Base-by-base conservation (phyloP, 2,329 filamentous ascomycete species). In the Penicillium frequentans region DNA sequence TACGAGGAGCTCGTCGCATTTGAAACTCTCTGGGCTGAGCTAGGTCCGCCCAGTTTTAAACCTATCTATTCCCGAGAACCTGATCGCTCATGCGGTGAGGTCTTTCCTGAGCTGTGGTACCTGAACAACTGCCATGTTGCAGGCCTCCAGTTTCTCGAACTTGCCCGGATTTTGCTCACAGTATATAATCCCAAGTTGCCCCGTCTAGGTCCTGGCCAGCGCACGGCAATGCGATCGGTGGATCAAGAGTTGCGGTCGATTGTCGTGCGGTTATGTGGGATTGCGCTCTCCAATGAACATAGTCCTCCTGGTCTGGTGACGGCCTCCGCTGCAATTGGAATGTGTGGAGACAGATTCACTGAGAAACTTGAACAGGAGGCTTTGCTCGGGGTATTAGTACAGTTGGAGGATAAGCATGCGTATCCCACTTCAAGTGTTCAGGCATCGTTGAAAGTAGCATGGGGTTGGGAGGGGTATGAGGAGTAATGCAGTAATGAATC, bases 71-170 rank as follows among this genome's bases (percentile, higher is more conserved):
- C 77, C 43, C 70, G 73, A 14, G 77, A 78, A 24, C 66, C 74
- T 2, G 65, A 73, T 31, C 67, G 63, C 2, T 68, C 63, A 6
- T 68, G 64, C 0, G 70, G 72, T 0, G 72, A 77, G 29, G 73
- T 79, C 1, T 88, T 88, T 60, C 85, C 85, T 0, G 79, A 84
- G 49, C 76, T 86, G 2, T 83, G 82, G 74, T 84, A 85, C 64
- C 74, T 83, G 13, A 81, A 79, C 44, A 81, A 82, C 56, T 84
- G 82, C 60, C 81, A 85, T 64, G 83, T 85, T 5, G 83, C 84
- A 9, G 86, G 84, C 0, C 75, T 84, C 16, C 84, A 86, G 52
- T 84, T 87, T 67, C 81, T 84, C 62, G 81, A 85, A 55, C 75
- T 88, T 3, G 82, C 84, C 0, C 77, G 80, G 42, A 79, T 87